Evolutionary conservation across 371 early-diverging fungal species (phyloP).

Genomic region (Mortierella sp.): DNA sequence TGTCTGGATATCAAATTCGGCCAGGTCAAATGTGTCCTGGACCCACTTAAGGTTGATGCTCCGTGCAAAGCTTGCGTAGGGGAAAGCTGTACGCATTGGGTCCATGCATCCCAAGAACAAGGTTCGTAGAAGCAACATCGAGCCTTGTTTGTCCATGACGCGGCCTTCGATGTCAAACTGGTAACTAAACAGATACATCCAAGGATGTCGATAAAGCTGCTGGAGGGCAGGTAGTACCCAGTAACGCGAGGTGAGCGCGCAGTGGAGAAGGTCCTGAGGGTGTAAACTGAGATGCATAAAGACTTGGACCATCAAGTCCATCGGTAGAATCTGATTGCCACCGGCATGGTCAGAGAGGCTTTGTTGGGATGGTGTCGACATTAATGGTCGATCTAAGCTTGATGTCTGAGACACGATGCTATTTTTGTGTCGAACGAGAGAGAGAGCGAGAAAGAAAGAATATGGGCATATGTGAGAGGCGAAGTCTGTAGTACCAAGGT

Average conservation of each 20-base stretch:
- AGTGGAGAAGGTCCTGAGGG: constrained; percentile 41
- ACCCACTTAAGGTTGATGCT: constrained; percentile 53
- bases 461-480: no score
- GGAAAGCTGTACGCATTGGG: constrained; percentile 24
- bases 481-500: no score
- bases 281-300: constrained; percentile 36
- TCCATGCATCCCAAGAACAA: constrained; percentile 49
- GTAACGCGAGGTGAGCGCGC: constrained; percentile 34
- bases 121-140: constrained; percentile 45
- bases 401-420: no score
- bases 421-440: no score
- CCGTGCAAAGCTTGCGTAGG: constrained; percentile 46
- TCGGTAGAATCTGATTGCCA: constrained; percentile 26
- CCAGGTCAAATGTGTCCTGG: constrained; percentile 48
- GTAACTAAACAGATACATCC: constrained; percentile 45
- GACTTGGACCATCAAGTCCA: constrained; percentile 44
- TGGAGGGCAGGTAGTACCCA: constrained; percentile 45
- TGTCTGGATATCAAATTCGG: constrained; percentile 45
- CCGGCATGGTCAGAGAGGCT: no score
- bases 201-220: constrained; percentile 50
- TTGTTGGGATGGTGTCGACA: no score
- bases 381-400: no score
- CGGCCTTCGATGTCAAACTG: constrained; percentile 47
- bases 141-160: constrained; percentile 46
- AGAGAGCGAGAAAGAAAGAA: no score